Evolutionary conservation across 225 moss, liverwort and hornwort genomes (phyloP), one percentile per base, ranked within the genome.

Genomic region (Pleurozium schreberi): DNA sequence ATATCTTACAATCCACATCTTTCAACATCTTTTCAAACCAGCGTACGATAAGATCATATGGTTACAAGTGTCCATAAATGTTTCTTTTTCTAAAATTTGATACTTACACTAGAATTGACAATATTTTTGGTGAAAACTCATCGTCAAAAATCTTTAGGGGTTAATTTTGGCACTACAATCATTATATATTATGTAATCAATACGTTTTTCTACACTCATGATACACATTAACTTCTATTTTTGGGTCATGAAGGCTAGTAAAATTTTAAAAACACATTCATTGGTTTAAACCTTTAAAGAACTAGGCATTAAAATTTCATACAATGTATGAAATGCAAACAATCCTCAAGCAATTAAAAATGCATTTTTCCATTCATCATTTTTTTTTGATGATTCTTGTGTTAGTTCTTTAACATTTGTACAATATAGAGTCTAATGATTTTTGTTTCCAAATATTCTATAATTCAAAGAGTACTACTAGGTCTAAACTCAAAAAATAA

Each of bases 191-290:
- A 50, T 8, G 8, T 18, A 7, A 75, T 75, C 12, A 31, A 9
- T 52, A 12, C 0, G 0, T 75, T 2, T 75, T 75, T 50, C 14
- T 53, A 36, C 5, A 50, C 3, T 22, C 3, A 3, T 22, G 7
- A 74, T 2, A 47, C 0, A 50, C 33, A 33, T 50, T 75, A 30
- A 6, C 7, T 4, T 19, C 18, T 30, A 74, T 11, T 74, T 47
- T 18, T 18, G 18, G 2, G 4, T 45, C 6, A n/a, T n/a, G n/a
- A 47, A 11, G 11, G 31, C 11, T 47, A 30, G 3, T 73, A 28
- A 45, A 42, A 0, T 10, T 73, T 0, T 17, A 45, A 26, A 26
- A 17, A 28, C 0, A 45, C 12, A 8, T 0, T 76, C 52, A 52
- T 34, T 76, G 13, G 12, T 22, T 34, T 12, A 50, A 45, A 8